Base-by-base conservation (phyloP, 108 stramenopile species). In the Conticribra guillardii region DNA sequence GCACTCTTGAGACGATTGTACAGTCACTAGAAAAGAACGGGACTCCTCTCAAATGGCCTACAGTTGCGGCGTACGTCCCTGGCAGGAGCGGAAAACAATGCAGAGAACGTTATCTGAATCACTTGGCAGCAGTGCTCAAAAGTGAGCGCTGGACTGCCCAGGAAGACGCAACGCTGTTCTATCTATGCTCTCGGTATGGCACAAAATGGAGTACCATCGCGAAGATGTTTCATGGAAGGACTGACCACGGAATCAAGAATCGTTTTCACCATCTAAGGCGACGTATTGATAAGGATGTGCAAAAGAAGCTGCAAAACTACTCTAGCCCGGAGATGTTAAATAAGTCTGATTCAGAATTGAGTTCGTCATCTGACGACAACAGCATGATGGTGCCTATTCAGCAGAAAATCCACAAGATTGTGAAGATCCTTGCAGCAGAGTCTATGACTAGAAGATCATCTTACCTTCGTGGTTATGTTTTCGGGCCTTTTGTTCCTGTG, bases 121-220 rank as follows among this genome's bases (percentile, higher is more conserved):
- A 76, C 57, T 56, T 76, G 5, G 60, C 58, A 23, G 46, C 68
- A 22, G 30, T 34, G 19, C 64, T 76, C 18, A 69, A 60, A 46
- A 52, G 27, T 14, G 67, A 51, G 16, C 54, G 18, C 24, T 76
- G 74, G 74, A 69, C 50, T 23, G 46, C 55, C 18, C 26, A 60
- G 19, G 74, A 89, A 37, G 89, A 88, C 65, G 71, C 46, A 21
- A 45, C 60, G 18, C 74, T 86, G 62, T 80, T 86, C 21, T 32
- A 66, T 45, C 57, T 62, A 51, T 84, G 85, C 50, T 48, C 53
- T 37, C 60, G 64, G 23, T 37, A 69, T 29, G 85, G 85, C 4
- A 86, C 84, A 55, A 69, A 71, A 26, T 89, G 88, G 88, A 80
- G 84, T 2, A 78, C 82, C 22, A 89, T 90, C 32, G 61, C 86